Evolutionary conservation across 1,139 yeast species (phyloP), one percentile per base, ranked within the genome.

Genomic region (Candida sp.): DNA sequence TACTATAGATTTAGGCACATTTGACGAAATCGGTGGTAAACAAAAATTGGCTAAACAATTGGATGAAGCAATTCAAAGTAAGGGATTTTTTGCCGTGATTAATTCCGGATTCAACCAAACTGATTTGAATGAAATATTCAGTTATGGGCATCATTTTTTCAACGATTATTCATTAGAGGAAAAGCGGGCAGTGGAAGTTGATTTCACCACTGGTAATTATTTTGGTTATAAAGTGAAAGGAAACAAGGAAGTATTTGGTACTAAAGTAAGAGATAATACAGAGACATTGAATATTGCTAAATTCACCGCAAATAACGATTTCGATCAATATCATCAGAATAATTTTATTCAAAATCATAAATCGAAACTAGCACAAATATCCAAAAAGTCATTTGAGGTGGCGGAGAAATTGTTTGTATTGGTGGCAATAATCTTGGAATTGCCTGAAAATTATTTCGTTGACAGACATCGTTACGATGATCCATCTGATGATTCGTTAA

Each of bases 211-310:
- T 4, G 70, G 69, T 0, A 62, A 66, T 41, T 66, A 66, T 46
- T 63, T 64, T 48, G 69, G 69, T 1, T 66, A 61, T 52, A 64
- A 64, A 43, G 51, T 55, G 4, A 52, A 49, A 15, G 65, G 62
- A 3, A 57, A 54, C 35, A 60, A 63, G 47, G 50, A 50, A 4
- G 54, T 63, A n/a, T 61, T 63, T 45, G 64, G 60, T 4, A 62
- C 67, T 1, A 56, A 58, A 2, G 64, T 65, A 1, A 49, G 45
- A 21, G 70, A 66, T 42, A 61, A 64, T 41, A 56, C 61, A 5
- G 70, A 66, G 42, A 62, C 64, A 1, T 53, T 64, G 41, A 66
- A 66, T 42, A 61, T 66, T 37, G 66, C 71, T 22, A 66, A 66
- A 43, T 64, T 66, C 51, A 65, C 66, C 37, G 55, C 56, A 11